Evolutionary conservation across 1,139 yeast species (phyloP).

Genomic region (Saccharomyces pastorianus): DNA sequence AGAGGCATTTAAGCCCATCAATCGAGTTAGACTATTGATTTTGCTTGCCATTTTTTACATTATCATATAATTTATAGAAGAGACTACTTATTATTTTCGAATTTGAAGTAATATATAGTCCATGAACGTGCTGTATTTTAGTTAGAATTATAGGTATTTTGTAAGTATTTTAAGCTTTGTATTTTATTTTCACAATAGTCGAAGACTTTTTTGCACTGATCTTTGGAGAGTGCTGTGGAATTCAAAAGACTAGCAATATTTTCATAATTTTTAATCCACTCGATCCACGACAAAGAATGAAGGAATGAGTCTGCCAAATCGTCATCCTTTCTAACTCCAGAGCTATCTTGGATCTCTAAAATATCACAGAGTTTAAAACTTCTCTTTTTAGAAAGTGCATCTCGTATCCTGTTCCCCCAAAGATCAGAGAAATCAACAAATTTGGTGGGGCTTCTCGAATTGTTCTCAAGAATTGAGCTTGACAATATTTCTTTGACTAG

Average conservation of each 20-base stretch:
- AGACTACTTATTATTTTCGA: neutral
- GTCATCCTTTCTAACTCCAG: slow-evolving; percentile 42
- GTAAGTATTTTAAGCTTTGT: neutral
- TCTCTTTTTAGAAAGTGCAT: slow-evolving; percentile 22
- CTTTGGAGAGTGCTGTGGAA: neutral
- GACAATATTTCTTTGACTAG: slow-evolving; percentile 5
- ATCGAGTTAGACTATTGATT: slow-evolving; percentile 18
- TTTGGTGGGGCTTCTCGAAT: slow-evolving; percentile 5
- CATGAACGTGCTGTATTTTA: neutral
- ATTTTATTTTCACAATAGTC: neutral
- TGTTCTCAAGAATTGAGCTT: slow-evolving; percentile 2
- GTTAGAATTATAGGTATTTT: neutral
- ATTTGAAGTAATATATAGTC: neutral
- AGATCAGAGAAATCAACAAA: slow-evolving; percentile 14
- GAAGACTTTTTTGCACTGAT: neutral
- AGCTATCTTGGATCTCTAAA: slow-evolving; percentile 6
- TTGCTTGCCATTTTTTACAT: no score
- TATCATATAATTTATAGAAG: neutral
- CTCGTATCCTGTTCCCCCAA: slow-evolving; percentile 31
- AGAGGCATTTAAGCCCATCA: slow-evolving; percentile 15
- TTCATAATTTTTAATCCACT: slow-evolving; percentile 34
- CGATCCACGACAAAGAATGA: slow-evolving; percentile 47
- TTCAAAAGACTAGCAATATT: neutral
- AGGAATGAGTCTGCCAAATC: slow-evolving; percentile 54
- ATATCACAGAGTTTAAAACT: slow-evolving; percentile 16